phyloP scores from a whole-genome alignment of 768 basidiomycete species.

The Tulasnella sp. region DNA sequence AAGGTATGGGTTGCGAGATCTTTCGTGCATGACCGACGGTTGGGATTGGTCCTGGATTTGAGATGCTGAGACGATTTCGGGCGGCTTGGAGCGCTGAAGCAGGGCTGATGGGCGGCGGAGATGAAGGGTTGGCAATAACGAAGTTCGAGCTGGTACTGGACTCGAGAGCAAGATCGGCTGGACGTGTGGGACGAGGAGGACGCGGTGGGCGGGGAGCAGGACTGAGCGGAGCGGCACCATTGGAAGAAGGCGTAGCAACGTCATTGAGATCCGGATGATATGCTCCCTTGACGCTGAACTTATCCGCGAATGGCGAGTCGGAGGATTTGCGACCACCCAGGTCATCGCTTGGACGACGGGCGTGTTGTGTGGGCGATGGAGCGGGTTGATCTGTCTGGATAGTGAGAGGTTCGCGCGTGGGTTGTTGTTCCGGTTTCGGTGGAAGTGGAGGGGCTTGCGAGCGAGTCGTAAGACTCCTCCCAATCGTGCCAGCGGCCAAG shows the following conservation, averaged over 20 bases:
- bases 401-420: too few species aligned
- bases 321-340: not conserved
- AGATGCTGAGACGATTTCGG: not conserved
- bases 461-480: too few species aligned
- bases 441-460: too few species aligned
- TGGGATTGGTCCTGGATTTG: not conserved
- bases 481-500: too few species aligned
- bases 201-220: conserved; percentile 6
- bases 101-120: not conserved
- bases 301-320: conserved; percentile 8
- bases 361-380: not conserved
- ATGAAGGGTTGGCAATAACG: not conserved
- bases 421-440: too few species aligned
- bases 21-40: conserved; percentile 4
- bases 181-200: conserved; percentile 4
- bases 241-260: not conserved
- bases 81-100: not conserved
- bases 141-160: not conserved
- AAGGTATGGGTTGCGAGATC: conserved; percentile 2
- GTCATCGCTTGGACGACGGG: not conserved
- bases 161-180: not conserved
- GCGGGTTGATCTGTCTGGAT: too few species aligned
- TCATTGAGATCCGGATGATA: conserved; percentile 8
- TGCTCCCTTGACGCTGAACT: conserved; percentile 12
- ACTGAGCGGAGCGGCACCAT: not conserved